A percentile compares a stretch with the other conserved stretches of the same genome.
Evolutionary conservation across 306 rosid genomes (phyloP).

Genomic region (Leucaena leucocephala): DNA sequence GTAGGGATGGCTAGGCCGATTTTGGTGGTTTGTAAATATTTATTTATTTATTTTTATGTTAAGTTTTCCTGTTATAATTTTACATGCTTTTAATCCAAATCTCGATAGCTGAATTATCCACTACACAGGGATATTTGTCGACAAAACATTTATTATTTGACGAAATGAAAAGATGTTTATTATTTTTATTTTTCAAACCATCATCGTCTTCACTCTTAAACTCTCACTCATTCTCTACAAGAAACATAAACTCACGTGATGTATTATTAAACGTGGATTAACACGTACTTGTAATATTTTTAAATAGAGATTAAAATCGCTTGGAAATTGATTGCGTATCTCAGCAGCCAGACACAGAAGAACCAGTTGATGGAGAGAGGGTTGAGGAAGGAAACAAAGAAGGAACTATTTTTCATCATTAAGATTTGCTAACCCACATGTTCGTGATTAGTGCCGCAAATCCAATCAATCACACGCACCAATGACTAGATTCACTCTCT

Average conservation of each 20-base stretch:
- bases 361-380: neutral
- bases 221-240: neutral
- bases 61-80: too few species aligned
- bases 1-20: too few species aligned
- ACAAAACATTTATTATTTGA: too few species aligned
- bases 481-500: neutral
- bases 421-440: constrained; percentile 11
- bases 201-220: too few species aligned
- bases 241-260: neutral
- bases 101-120: too few species aligned
- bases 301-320: neutral
- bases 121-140: too few species aligned
- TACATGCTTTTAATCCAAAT: too few species aligned
- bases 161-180: too few species aligned
- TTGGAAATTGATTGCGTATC: neutral
- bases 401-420: constrained; percentile 8
- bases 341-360: neutral
- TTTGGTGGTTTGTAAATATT: too few species aligned
- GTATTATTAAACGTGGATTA: neutral
- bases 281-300: neutral
- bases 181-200: too few species aligned
- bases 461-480: constrained; percentile 33
- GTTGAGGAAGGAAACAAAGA: constrained; percentile 18
- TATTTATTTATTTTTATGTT: too few species aligned
- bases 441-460: constrained; percentile 30